phyloP scores from a whole-genome alignment of 2,329 filamentous ascomycete genomes.

The Claviceps paspali region DNA sequence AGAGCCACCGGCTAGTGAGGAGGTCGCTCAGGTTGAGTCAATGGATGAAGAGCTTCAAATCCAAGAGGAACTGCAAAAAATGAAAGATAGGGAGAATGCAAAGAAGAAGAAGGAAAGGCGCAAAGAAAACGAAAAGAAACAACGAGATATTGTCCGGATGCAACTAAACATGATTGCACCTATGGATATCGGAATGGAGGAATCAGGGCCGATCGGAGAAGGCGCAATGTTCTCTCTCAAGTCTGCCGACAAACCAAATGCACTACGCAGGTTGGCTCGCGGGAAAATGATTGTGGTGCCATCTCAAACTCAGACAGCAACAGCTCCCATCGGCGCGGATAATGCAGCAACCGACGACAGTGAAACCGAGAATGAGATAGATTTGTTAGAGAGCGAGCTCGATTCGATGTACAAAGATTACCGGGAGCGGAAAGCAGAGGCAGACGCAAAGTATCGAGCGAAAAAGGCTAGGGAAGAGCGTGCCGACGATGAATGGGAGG shows the following conservation, averaged over 20 bases:
- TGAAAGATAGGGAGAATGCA: conserved; percentile 64
- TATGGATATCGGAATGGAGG: conserved; percentile 90
- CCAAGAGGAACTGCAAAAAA: conserved; percentile 68
- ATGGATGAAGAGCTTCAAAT: conserved; percentile 94
- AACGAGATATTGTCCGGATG: conserved; percentile 88
- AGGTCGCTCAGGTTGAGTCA: conserved; percentile 62
- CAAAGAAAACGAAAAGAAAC: conserved; percentile 84
- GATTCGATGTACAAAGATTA: conserved; percentile 81
- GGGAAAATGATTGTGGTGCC: conserved; percentile 63
- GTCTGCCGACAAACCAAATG: conserved; percentile 60
- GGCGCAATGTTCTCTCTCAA: conserved; percentile 81
- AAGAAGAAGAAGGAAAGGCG: conserved; percentile 73
- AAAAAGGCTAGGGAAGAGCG: conserved; percentile 76
- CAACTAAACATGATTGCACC: conserved; percentile 95
- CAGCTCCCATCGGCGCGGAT: conserved; percentile 40
- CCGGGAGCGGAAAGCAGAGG: conserved; percentile 60
- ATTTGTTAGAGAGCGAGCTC: conserved; percentile 69
- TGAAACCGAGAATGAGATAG: conserved; percentile 63
- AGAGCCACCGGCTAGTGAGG: conserved; percentile 25
- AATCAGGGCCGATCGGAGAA: conserved; percentile 60
- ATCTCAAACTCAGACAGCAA: conserved; percentile 37
- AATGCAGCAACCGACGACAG: conserved; percentile 40
- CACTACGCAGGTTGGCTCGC: conserved; percentile 42
- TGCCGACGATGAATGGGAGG: conserved; percentile 83
- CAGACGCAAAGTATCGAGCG: conserved; percentile 76